Conservation (phyloP, 1,284 basidiomycete species). For the Coriolopsis trogii region DNA sequence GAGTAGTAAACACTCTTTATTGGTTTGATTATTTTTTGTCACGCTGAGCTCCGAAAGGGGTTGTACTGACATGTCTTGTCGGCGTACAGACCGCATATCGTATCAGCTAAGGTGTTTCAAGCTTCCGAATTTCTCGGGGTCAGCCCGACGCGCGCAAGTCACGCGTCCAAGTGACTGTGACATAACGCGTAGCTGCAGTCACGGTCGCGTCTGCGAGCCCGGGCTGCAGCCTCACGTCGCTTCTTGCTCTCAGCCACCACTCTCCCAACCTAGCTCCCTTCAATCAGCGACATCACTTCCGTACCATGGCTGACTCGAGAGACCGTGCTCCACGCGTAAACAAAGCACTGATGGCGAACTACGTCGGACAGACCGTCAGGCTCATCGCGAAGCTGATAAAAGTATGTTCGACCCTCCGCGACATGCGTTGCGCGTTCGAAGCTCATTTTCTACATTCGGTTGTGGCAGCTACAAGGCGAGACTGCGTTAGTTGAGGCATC, state of each 20-base stretch:
- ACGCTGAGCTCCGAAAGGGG: too few species aligned
- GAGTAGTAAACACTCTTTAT: too few species aligned
- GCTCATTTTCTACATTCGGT: background rate
- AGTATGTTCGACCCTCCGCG: slow-evolving; percentile 49
- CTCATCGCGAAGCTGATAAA: slow-evolving; percentile 72
- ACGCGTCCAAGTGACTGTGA: background rate
- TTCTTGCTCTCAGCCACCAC: background rate
- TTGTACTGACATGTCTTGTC: too few species aligned
- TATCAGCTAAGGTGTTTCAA: too few species aligned
- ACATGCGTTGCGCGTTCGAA: background rate
- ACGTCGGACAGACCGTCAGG: slow-evolving; percentile 64
- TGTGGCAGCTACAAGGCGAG: slow-evolving; percentile 53
- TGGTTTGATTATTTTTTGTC: too few species aligned
- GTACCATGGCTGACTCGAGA: slow-evolving; percentile 42
- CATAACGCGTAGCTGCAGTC: background rate
- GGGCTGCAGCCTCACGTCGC: background rate
- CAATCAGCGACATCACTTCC: background rate
- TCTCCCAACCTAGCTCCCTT: background rate
- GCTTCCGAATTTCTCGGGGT: too few species aligned
- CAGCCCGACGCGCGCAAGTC: background rate
- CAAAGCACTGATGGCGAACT: slow-evolving; percentile 57
- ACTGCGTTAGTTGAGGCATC: slow-evolving; percentile 65
- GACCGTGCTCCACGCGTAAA: slow-evolving; percentile 68
- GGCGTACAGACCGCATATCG: too few species aligned
- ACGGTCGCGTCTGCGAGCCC: background rate